A percentile compares a stretch with the other conserved stretches of the same genome.
These are phyloP conservation scores for Curvularia eragrostidis DNA, from an alignment of 2,329 filamentous ascomycete species.

Conservation along the genomic window DNA sequence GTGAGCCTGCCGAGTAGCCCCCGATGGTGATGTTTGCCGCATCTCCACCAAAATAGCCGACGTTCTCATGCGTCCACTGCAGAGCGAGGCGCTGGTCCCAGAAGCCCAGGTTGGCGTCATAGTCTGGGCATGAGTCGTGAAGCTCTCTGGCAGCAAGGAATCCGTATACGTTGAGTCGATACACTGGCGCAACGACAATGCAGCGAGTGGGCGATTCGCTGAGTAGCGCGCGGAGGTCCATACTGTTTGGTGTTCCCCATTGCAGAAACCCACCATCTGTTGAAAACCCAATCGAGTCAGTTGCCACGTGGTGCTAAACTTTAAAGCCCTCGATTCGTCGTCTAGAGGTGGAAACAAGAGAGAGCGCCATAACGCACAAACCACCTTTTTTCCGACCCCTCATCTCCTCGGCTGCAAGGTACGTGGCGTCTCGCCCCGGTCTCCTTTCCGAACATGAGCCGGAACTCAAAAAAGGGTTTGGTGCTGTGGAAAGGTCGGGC, in stretches of 20 bases:
- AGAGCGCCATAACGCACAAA: too few relatives aligned
- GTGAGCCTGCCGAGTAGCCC: conserved; percentile 64
- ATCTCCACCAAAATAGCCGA: conserved; percentile 60
- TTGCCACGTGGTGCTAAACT: conserved; percentile 9
- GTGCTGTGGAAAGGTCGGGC: not conserved
- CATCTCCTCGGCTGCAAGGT: not conserved
- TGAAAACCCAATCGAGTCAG: conserved; percentile 8
- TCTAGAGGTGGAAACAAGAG: not conserved
- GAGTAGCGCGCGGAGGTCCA: conserved; percentile 55
- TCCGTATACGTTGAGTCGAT: conserved; percentile 63
- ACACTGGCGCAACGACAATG: conserved; percentile 63
- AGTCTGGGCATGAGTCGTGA: conserved; percentile 42
- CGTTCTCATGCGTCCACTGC: conserved; percentile 62
- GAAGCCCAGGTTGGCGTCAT: conserved; percentile 60
- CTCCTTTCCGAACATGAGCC: not conserved
- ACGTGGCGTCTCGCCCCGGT: not conserved
- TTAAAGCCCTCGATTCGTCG: not conserved
- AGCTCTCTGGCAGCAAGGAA: conserved; percentile 62
- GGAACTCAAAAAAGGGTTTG: not conserved
- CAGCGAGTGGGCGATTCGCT: conserved; percentile 55
- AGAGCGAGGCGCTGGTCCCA: conserved; percentile 64
- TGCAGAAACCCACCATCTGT: conserved; percentile 65
- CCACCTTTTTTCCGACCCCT: not conserved
- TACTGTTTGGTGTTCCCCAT: conserved; percentile 60
- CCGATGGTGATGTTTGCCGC: conserved; percentile 59